Percentiles rank a stretch among this genome's conserved stretches.
These are phyloP conservation scores for Simmondsia chinensis DNA, from an alignment of 148 eudicot species.

Conservation along the genomic window DNA sequence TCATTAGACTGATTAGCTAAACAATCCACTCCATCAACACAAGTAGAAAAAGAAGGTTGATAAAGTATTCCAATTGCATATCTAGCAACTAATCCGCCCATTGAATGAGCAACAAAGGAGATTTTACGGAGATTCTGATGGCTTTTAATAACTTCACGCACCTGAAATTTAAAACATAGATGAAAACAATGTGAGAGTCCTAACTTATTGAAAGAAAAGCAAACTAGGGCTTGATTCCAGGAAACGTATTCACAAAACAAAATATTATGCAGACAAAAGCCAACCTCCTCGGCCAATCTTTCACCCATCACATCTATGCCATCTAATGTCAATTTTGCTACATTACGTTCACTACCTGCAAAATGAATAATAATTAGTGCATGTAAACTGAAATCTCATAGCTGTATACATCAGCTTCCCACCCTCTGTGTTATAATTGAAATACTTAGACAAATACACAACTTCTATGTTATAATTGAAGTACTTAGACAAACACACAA, in stretches of 20 bases:
- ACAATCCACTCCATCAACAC: slow-evolving; percentile 15
- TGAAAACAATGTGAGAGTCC: slow-evolving; percentile 8
- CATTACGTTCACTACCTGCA: slow-evolving; percentile 87
- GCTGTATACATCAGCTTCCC: neutral
- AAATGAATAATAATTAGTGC: slow-evolving; percentile 4
- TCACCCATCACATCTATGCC: slow-evolving; percentile 98
- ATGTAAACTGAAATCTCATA: slow-evolving; percentile 1
- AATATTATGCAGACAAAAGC: no score
- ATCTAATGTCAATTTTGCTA: slow-evolving; percentile 56
- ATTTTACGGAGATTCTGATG: slow-evolving; percentile 61
- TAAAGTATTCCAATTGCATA: slow-evolving; percentile 80
- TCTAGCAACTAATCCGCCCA: slow-evolving; percentile 95
- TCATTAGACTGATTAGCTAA: slow-evolving; percentile 19
- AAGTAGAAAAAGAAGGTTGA: slow-evolving; percentile 30
- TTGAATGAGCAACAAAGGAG: slow-evolving; percentile 91
- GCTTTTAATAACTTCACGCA: slow-evolving; percentile 55
- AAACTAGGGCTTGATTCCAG: no score
- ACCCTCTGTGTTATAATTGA: no score
- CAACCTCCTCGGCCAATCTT: slow-evolving; percentile 84
- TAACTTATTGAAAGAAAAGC: no score
- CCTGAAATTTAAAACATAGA: slow-evolving; percentile 35
- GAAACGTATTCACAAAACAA: no score
- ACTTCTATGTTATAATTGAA: no score
- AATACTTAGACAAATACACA: no score
- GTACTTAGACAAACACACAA: no score